These are phyloP conservation scores for Didymella sp. DNA, from an alignment of 2,329 filamentous ascomycete species.

Conservation along the genomic window DNA sequence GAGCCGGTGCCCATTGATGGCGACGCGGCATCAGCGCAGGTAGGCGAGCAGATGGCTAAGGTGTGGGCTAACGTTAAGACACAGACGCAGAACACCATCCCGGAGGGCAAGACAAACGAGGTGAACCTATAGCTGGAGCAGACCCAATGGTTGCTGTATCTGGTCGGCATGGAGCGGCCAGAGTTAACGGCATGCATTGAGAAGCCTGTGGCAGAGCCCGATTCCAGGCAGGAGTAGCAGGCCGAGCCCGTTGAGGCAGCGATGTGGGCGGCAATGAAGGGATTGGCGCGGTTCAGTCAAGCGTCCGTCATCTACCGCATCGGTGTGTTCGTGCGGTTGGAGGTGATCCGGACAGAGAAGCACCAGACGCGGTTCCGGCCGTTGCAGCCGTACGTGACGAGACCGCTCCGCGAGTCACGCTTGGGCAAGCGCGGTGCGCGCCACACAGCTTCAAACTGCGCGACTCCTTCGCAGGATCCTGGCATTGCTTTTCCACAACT, in stretches of 20 bases:
- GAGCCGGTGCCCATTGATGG: not conserved
- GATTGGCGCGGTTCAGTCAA: not conserved
- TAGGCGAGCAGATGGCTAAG: constrained; percentile 1
- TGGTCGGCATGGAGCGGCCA: not conserved
- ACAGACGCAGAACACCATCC: not conserved
- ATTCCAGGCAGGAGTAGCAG: not conserved
- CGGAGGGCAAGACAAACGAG: not conserved
- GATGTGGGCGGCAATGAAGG: not conserved
- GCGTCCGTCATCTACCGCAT: not conserved
- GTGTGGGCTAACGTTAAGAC: not conserved
- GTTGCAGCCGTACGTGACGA: not conserved
- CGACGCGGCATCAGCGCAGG: not conserved
- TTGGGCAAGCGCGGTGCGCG: too few relatives aligned
- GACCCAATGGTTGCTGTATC: constrained; percentile 1
- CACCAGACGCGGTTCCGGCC: not conserved
- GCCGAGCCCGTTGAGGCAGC: not conserved
- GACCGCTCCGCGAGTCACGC: too few relatives aligned
- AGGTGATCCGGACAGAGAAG: too few relatives aligned
- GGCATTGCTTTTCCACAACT: too few relatives aligned
- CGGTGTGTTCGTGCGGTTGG: not conserved
- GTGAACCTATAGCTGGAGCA: not conserved
- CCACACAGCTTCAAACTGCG: too few relatives aligned
- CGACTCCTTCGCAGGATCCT: too few relatives aligned
- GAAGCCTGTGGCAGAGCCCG: not conserved
- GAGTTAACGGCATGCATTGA: not conserved